These are phyloP conservation scores for Starmerella asiatica DNA, from an alignment of 805 yeast genomes.

Conservation along the genomic window DNA sequence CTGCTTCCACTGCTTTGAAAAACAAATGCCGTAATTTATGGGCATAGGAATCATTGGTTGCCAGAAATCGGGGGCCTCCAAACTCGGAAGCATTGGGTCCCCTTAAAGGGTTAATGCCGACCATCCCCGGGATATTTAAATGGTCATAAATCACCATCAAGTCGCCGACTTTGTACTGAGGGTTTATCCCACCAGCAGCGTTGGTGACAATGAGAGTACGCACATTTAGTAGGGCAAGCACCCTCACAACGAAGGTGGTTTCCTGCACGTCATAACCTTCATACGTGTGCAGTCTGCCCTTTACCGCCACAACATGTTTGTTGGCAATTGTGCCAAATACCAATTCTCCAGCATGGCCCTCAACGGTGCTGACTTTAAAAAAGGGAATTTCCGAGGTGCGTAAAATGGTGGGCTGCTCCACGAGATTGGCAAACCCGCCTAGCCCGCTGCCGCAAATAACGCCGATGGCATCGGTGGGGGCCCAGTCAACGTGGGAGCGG, in stretches of 20 bases:
- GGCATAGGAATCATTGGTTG: constrained; percentile 83
- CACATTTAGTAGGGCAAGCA: constrained; percentile 51
- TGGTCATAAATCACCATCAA: constrained; percentile 85
- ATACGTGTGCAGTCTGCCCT: constrained; percentile 82
- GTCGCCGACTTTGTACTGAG: constrained; percentile 62
- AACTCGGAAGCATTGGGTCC: constrained; percentile 70
- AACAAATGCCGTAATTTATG: constrained; percentile 52
- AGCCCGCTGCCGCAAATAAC: constrained; percentile 93
- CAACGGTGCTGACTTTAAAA: constrained; percentile 67
- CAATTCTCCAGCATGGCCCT: constrained; percentile 78
- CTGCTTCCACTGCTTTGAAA: constrained; percentile 38
- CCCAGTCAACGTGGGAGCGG: constrained; percentile 6
- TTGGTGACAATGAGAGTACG: constrained; percentile 67
- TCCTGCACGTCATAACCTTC: constrained; percentile 80
- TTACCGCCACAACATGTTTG: constrained; percentile 62
- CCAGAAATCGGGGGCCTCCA: constrained; percentile 71
- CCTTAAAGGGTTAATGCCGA: constrained; percentile 74
- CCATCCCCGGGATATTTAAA: constrained; percentile 77
- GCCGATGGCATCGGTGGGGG: constrained; percentile 47
- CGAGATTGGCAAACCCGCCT: constrained; percentile 60
- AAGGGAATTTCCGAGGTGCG: constrained; percentile 65
- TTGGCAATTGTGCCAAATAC: constrained; percentile 48
- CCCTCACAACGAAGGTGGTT: constrained; percentile 75
- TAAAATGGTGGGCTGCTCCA: constrained; percentile 37
- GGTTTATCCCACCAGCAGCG: constrained; percentile 86